Evolutionary conservation across 2,329 filamentous ascomycete genomes (phyloP).

Genomic region (Tolypocladium inflatum): DNA sequence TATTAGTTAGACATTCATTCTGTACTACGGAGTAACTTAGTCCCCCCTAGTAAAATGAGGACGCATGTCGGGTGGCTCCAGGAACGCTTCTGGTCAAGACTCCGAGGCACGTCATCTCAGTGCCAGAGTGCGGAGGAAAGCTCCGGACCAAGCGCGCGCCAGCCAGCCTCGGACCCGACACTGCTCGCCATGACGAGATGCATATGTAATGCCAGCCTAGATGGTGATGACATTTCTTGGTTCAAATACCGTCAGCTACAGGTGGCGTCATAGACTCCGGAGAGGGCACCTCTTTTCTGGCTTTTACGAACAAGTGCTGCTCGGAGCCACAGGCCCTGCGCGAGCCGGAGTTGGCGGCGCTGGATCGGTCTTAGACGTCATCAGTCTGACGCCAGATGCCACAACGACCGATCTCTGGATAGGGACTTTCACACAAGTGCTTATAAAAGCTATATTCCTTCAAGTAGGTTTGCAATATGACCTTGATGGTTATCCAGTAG

Average conservation of each 20-base stretch:
- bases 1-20: too few relatives aligned
- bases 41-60: not conserved
- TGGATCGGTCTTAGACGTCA: not conserved
- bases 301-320: too few relatives aligned
- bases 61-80: not conserved
- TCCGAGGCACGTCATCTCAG: not conserved
- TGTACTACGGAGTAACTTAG: too few relatives aligned
- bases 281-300: not conserved
- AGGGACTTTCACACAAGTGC: not conserved
- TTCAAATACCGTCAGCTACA: not conserved
- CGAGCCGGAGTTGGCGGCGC: not conserved
- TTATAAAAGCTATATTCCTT: not conserved
- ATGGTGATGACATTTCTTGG: not conserved
- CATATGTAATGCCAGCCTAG: not conserved
- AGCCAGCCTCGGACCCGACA: not conserved
- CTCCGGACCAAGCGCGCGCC: not conserved
- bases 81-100: not conserved
- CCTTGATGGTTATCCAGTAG: not conserved
- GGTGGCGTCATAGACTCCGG: not conserved
- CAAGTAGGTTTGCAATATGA: not conserved
- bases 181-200: not conserved
- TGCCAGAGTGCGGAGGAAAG: not conserved
- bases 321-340: not conserved
- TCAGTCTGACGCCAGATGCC: not conserved
- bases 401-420: not conserved